phyloP scores from a whole-genome alignment of 257 asterid species.

The Salvia rosmarinus region DNA sequence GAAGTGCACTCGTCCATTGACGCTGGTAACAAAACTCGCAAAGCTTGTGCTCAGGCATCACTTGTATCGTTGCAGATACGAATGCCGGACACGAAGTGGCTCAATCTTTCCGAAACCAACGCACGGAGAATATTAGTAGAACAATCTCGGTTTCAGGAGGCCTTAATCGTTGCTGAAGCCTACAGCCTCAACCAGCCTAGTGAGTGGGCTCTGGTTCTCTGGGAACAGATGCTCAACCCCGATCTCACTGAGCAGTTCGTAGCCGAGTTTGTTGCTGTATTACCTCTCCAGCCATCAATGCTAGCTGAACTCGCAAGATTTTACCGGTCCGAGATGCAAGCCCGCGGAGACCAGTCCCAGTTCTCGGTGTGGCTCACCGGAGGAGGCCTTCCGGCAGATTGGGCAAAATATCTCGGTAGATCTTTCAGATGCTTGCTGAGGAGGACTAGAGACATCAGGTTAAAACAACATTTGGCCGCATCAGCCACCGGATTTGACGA shows the following conservation, averaged over 20 bases:
- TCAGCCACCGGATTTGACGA: constrained; percentile 82
- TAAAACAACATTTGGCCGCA: constrained; percentile 70
- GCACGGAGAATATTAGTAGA: constrained; percentile 85
- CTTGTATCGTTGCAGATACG: constrained; percentile 92
- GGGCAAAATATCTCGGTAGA: constrained; percentile 84
- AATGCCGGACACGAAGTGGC: constrained; percentile 94
- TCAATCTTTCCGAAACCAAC: constrained; percentile 82
- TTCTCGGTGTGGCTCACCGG: constrained; percentile 96
- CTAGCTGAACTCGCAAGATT: constrained; percentile 90
- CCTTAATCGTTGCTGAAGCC: constrained; percentile 96
- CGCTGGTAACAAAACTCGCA: constrained; percentile 87
- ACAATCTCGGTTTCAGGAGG: constrained; percentile 93
- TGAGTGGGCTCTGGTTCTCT: constrained; percentile 96
- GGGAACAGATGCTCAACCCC: constrained; percentile 98
- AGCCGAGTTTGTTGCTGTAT: constrained; percentile 89
- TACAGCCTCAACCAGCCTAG: constrained; percentile 93
- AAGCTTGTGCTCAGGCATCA: constrained; percentile 92
- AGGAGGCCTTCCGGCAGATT: constrained; percentile 87
- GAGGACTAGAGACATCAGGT: constrained; percentile 77
- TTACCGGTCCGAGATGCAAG: constrained; percentile 89
- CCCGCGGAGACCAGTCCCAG: constrained; percentile 92
- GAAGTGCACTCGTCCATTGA: constrained; percentile 93
- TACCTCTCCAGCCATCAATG: constrained; percentile 94
- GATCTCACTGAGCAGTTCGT: constrained; percentile 87
- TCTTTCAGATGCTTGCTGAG: constrained; percentile 88